Conservation (phyloP, 306 rosid genomes). For the Casuarina equisetifolia region DNA sequence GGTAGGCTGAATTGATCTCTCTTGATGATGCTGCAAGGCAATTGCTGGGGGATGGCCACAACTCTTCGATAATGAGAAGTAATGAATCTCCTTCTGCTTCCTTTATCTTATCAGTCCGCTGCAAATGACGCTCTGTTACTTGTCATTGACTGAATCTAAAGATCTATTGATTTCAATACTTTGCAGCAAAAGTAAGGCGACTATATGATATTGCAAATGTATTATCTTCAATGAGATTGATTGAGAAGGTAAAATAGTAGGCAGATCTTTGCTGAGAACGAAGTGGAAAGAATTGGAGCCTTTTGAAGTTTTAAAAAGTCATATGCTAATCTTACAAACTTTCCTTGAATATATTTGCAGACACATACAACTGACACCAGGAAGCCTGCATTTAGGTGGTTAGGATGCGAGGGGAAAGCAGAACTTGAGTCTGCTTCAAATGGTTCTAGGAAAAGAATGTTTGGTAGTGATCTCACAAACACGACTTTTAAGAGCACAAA, state of each 20-base stretch:
- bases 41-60: slow-evolving; percentile 81
- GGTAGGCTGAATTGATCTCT: slow-evolving; percentile 67
- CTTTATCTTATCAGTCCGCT: not conserved
- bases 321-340: not conserved
- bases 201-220: slow-evolving; percentile 95
- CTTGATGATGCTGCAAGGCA: slow-evolving; percentile 90
- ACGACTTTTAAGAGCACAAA: slow-evolving; percentile 48
- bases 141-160: slow-evolving; percentile 12
- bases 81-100: slow-evolving; percentile 1
- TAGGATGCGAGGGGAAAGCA: slow-evolving; percentile 54
- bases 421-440: slow-evolving; percentile 23
- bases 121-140: too few species aligned
- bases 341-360: slow-evolving; percentile 41
- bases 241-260: slow-evolving; percentile 69
- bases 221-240: slow-evolving; percentile 78
- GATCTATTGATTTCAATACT: slow-evolving; percentile 10
- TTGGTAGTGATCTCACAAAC: slow-evolving; percentile 80
- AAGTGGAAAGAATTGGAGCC: not conserved
- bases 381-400: slow-evolving; percentile 92
- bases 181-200: slow-evolving; percentile 95
- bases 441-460: slow-evolving; percentile 66
- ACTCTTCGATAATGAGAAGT: slow-evolving; percentile 83
- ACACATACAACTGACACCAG: slow-evolving; percentile 72
- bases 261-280: not conserved
- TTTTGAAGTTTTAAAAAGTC: not conserved